Evolutionary conservation across 2,329 filamentous ascomycete genomes (phyloP), one percentile per base, ranked within the genome.

Genomic region (Ustilaginoidea virens): DNA sequence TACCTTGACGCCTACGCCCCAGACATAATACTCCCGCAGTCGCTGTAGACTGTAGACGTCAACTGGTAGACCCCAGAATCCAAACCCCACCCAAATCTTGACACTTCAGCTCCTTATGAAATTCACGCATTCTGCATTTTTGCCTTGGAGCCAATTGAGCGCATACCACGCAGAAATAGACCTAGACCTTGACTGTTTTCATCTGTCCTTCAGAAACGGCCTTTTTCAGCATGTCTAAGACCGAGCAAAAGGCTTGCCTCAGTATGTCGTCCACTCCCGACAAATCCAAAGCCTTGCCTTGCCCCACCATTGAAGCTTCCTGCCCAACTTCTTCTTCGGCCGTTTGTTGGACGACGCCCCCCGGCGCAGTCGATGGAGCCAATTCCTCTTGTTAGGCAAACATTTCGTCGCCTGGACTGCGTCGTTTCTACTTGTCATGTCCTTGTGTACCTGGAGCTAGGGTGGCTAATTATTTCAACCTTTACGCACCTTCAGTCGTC

Each of bases 401-500:
- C 20, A 6, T 17, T 13, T 5, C 15, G 11, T 25, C 37, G 34
- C 22, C 46, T 47, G 33, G 49, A 52, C 44, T 54, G 51, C 36
- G 41, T 66, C 31, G 53, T 69, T 29, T 52, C 58, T 29, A 46
- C 55, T 30, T 62, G 61, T 45, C 69, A 66, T 42, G 49, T 65
- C 36, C 53, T 73, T 38, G 43, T 69, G 33, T 70, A 70, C 42
- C 48, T 73, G 33, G 64, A 73, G 49, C 44, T 69, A 33, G 60
- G 56, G 34, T 72, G 64, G 66, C 66, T 73, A 66, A 69, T 68
- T 35, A 54, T 66, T n/a, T 45, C 51, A 69, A 49, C 48, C 71
- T 28, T 49, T 65, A 42, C 58, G 58, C 40, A 17, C 34, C 26
- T 55, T 53, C 28, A 85, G 80, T 98, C 70, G 90, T 96, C 60